These are phyloP conservation scores for Fusarium sp. DNA, from an alignment of 2,329 filamentous ascomycete species.

Conservation along the genomic window DNA sequence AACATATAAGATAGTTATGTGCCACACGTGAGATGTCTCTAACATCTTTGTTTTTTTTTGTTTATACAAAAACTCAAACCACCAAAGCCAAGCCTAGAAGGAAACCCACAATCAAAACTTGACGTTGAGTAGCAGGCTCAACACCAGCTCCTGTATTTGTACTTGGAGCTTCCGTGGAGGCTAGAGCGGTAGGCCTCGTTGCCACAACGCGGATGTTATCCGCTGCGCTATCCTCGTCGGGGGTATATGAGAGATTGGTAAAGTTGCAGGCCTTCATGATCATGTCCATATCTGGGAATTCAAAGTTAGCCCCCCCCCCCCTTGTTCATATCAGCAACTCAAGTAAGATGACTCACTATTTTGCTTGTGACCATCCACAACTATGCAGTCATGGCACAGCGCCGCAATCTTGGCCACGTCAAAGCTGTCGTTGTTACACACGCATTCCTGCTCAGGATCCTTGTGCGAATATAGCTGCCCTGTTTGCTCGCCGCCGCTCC, in stretches of 20 bases:
- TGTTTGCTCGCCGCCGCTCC: slow-evolving; percentile 22
- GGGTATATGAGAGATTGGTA: slow-evolving; percentile 41
- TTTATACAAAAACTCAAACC: slow-evolving; percentile 5
- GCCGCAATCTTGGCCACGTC: slow-evolving; percentile 51
- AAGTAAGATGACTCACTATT: slow-evolving; percentile 43
- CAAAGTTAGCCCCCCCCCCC: slow-evolving; percentile 2
- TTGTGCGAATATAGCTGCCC: slow-evolving; percentile 28
- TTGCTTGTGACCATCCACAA: slow-evolving; percentile 42
- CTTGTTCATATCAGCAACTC: background rate
- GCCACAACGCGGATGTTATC: slow-evolving; percentile 50
- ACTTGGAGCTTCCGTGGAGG: background rate
- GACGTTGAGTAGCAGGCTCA: background rate
- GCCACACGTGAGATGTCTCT: background rate
- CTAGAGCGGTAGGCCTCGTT: slow-evolving; percentile 37
- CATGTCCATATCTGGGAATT: slow-evolving; percentile 47
- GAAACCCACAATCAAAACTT: slow-evolving; percentile 10
- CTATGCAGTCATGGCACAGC: slow-evolving; percentile 53
- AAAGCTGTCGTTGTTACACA: slow-evolving; percentile 54
- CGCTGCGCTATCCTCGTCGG: slow-evolving; percentile 45
- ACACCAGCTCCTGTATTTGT: background rate
- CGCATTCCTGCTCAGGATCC: slow-evolving; percentile 49
- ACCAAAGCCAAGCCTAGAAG: slow-evolving; percentile 14
- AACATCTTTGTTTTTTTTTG: background rate
- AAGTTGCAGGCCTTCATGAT: slow-evolving; percentile 53
- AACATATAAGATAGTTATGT: background rate